Evolutionary conservation across 352 stramenopile genomes (phyloP), one percentile per base, ranked within the genome.

Genomic region (Phytophthora meadii): DNA sequence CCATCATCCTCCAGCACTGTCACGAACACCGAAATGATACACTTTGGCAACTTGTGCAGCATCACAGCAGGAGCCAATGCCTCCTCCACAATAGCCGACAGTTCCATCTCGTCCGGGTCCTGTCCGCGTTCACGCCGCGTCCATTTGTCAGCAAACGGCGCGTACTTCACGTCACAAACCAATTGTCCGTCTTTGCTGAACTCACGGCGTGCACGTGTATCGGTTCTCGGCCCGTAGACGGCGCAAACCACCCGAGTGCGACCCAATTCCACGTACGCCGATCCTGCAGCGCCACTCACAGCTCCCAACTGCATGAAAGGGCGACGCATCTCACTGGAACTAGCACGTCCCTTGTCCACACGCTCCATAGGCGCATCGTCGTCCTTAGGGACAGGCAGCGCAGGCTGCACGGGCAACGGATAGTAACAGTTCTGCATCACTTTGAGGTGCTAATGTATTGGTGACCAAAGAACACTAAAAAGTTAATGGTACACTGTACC

Each of bases 401-500:
- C 61, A 22, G 69, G 59, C 68, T 74, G 53, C 36, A 61, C 72
- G 19, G 68, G 68, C 40, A 68, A 53, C 8, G 83, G 87, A 52
- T 89, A 93, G 81, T 95, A 95, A 72, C 85, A 93, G 72, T 95
- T 95, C 72, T 95, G 87, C 87, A 95, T 95, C 25, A 22, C 22
- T 22, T 22, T 22, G 2, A 22, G 22, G 22, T 22, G 55, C 30
- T 36, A 44, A 50, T 49, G 39, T 19, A 65, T n/a, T 52, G 34
- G 25, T 25, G 32, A 25, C 36, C 56, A 64, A 64, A 32, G 37
- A 22, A n/a, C 37, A 22, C 37, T 42, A 7, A 34, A 9, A 34
- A 11, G 1, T 36, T 3, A 36, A 36, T 36, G 30, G 9, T 36
- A 36, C 30, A 36, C 9, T 10, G 30, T 34, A 8, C 30, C 30